Evolutionary conservation across 305 asterid genomes (phyloP), one percentile per base, ranked within the genome.

Genomic region (Fraxinus paxiana): DNA sequence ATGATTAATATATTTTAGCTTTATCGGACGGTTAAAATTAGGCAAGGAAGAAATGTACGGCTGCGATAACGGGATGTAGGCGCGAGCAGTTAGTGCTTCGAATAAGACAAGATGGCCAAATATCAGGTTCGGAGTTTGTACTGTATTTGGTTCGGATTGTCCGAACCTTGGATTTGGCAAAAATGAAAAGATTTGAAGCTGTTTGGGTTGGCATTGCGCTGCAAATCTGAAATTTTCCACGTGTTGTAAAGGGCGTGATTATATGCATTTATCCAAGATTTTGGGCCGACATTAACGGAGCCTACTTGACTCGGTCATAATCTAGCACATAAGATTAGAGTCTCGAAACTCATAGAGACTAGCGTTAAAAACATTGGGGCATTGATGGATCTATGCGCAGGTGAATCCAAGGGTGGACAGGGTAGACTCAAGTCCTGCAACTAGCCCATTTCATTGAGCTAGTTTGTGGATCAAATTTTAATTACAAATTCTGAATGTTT

Each of bases 101-200:
- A 75, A 67, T 24, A 63, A 67, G 73, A 67, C 73, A 67, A 80
- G 74, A 72, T 33, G 9, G 17, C 76, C 74, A 84, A 85, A 31
- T 79, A 87, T 86, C 63, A 37, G 91, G 83, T 41, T 67, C 82
- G 77, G 83, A 28, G 33, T 8, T 31, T 69, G 46, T 17, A 8
- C 3, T 12, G 85, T 22, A 22, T 0, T 70, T 67, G 87, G 82
- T 51, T 67, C 81, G 87, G 90, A 65, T 4, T 33, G 0, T 31
- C 82, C 91, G 85, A 87, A 86, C 88, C 93, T 90, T 56, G 89
- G 77, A 77, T 82, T 37, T 6, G 90, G 90, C 3, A 87, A 86
- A 38, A 63, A 82, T 51, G 91, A 90, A 94, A 91, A 89, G 80
- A 82, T 89, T 85, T 90, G 88, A 89, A 87, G 87, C 90, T 82